Percentiles rank a stretch among this genome's conserved stretches.
phyloP scores from a whole-genome alignment of 2,329 filamentous ascomycete genomes.

The Acephala macrosclerotiorum region DNA sequence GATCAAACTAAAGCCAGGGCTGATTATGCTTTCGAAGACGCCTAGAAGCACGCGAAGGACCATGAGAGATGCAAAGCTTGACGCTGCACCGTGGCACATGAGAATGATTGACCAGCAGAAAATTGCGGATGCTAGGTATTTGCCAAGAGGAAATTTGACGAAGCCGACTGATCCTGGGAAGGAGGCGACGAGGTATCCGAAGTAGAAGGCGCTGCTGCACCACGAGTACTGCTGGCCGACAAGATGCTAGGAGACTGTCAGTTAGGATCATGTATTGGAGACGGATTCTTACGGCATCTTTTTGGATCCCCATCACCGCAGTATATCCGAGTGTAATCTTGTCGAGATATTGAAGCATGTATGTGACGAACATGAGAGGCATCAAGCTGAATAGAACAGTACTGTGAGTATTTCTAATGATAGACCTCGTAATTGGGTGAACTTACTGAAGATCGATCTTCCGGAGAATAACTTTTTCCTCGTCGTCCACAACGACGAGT shows the following conservation, averaged over 20 bases:
- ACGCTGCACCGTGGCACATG: constrained; percentile 26
- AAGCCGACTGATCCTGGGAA: constrained; percentile 42
- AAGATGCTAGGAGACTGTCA: constrained; percentile 38
- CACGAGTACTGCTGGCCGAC: constrained; percentile 59
- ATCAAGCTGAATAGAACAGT: constrained; percentile 16
- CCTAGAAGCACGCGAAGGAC: constrained; percentile 41
- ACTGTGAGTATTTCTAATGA: not conserved
- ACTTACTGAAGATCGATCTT: constrained; percentile 27
- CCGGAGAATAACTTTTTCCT: constrained; percentile 21
- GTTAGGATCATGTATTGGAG: not conserved
- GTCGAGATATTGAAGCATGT: constrained; percentile 32
- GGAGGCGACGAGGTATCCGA: constrained; percentile 45
- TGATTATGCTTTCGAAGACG: constrained; percentile 38
- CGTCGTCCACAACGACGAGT: constrained; percentile 21
- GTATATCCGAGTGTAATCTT: constrained; percentile 60
- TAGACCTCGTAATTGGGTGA: not conserved
- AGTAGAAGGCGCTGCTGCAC: constrained; percentile 33
- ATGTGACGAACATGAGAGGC: constrained; percentile 27
- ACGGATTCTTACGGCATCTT: constrained; percentile 52
- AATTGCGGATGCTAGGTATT: constrained; percentile 35
- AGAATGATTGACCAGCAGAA: constrained; percentile 27
- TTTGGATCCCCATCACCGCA: constrained; percentile 62
- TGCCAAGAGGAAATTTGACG: constrained; percentile 46
- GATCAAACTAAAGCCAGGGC: constrained; percentile 45
- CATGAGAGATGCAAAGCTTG: constrained; percentile 32